phyloP scores from a whole-genome alignment of 805 yeast species.

The Saccharomycopsis sp. region DNA sequence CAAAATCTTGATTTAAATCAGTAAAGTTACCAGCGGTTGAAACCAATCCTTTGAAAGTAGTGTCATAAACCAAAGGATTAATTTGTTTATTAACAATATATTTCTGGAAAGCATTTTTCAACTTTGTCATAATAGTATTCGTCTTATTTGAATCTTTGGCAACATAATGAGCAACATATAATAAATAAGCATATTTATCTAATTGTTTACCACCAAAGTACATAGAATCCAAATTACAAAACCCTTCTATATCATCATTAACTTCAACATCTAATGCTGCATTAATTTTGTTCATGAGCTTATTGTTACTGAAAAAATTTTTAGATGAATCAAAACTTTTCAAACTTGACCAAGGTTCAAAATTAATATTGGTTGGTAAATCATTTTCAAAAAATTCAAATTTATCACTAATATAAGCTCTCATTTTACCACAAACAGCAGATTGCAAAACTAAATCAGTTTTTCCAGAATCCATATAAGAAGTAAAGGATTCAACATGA shows the following conservation, averaged over 20 bases:
- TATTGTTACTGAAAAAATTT: constrained; percentile 28
- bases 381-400: constrained; percentile 33
- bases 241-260: constrained; percentile 41
- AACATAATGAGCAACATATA: constrained; percentile 61
- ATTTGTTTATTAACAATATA: constrained; percentile 62
- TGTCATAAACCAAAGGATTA: constrained; percentile 70
- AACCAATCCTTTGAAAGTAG: constrained; percentile 66
- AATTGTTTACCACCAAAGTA: constrained; percentile 81
- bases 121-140: constrained; percentile 36
- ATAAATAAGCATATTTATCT: constrained; percentile 83
- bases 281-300: constrained; percentile 31
- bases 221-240: constrained; percentile 72
- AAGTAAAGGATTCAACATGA: constrained; percentile 32
- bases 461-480: constrained; percentile 22
- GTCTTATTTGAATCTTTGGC: constrained; percentile 47
- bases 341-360: constrained; percentile 51
- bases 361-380: constrained; percentile 33
- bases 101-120: constrained; percentile 59
- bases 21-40: constrained; percentile 51
- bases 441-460: constrained; percentile 37
- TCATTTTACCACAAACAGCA: constrained; percentile 42
- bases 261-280: constrained; percentile 44
- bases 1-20: constrained; percentile 51
- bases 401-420: constrained; percentile 31
- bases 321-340: constrained; percentile 22